These are phyloP conservation scores for Cairneyella variabilis DNA, from an alignment of 495 filamentous ascomycete genomes.

Conservation along the genomic window DNA sequence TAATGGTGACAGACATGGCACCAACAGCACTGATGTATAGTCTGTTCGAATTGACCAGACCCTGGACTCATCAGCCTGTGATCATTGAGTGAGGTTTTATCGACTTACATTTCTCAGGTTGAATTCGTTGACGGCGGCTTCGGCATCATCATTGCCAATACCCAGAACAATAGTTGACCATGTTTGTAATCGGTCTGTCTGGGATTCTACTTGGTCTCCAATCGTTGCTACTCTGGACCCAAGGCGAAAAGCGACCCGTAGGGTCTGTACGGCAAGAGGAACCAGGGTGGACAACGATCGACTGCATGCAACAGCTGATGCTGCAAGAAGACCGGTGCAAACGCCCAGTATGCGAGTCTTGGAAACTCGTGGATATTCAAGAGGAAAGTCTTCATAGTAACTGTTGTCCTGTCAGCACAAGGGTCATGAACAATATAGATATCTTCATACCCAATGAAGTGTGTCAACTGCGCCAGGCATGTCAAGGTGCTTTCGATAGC, in stretches of 20 bases:
- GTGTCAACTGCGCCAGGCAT: conserved; percentile 66
- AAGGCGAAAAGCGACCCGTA: conserved; percentile 61
- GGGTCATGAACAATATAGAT: conserved; percentile 8
- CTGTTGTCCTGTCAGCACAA: conserved; percentile 21
- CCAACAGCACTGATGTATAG: conserved; percentile 74
- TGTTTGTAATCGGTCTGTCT: conserved; percentile 43
- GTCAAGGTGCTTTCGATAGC: conserved; percentile 65
- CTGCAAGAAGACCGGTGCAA: conserved; percentile 73
- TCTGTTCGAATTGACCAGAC: conserved; percentile 52
- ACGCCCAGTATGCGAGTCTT: conserved; percentile 55
- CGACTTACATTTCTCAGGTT: conserved; percentile 43
- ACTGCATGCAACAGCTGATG: conserved; percentile 65
- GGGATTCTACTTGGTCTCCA: conserved; percentile 48
- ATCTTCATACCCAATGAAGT: conserved; percentile 68
- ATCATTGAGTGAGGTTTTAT: background rate
- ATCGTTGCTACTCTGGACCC: conserved; percentile 55
- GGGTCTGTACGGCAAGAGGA: conserved; percentile 52
- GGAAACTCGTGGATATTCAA: conserved; percentile 38
- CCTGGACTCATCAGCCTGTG: conserved; percentile 31
- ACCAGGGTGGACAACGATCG: conserved; percentile 64
- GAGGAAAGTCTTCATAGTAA: conserved; percentile 42
- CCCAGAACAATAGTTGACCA: conserved; percentile 55
- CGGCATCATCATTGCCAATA: conserved; percentile 39
- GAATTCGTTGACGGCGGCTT: conserved; percentile 42
- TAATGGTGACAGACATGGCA: conserved; percentile 66